These are phyloP conservation scores for Saccharomycopsis amapae DNA, from an alignment of 805 yeast species.

Conservation along the genomic window DNA sequence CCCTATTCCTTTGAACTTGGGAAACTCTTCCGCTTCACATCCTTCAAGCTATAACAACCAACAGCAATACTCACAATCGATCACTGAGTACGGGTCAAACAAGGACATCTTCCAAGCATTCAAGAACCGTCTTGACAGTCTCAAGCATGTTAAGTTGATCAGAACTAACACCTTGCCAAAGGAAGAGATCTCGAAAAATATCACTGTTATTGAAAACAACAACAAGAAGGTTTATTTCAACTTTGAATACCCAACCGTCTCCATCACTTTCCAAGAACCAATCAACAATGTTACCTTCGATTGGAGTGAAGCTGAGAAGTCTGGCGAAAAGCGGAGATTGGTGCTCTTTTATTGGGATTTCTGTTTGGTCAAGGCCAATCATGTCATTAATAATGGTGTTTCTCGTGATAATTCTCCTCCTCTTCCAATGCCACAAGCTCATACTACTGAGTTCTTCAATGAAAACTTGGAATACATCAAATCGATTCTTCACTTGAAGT, in stretches of 20 bases:
- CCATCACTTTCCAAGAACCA: conserved; percentile 23
- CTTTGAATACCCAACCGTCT: conserved; percentile 22
- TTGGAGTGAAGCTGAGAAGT: conserved; percentile 39
- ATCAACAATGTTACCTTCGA: conserved; percentile 31
- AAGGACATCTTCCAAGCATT: conserved; percentile 11
- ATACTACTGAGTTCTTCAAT: conserved; percentile 3
- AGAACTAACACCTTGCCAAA: conserved; percentile 21
- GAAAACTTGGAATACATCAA: conserved; percentile 19
- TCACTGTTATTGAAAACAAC: conserved; percentile 15
- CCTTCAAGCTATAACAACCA: conserved; percentile 1
- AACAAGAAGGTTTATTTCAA: conserved; percentile 20
- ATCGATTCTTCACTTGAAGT: conserved; percentile 14
- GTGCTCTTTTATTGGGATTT: conserved; percentile 36
- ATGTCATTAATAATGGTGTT: conserved; percentile 24
- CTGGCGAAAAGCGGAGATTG: conserved; percentile 34
- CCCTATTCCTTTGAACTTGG: conserved; percentile 7
- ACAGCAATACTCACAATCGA: neutral
- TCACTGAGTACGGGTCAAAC: neutral
- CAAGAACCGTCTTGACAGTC: conserved; percentile 7
- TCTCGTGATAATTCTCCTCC: neutral
- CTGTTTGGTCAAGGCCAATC: conserved; percentile 23
- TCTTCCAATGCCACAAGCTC: neutral
- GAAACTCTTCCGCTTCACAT: neutral
- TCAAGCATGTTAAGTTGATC: conserved; percentile 14
- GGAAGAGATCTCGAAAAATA: conserved; percentile 16